These are phyloP conservation scores for Phytophthora cactorum DNA, from an alignment of 352 stramenopile species.

Conservation along the genomic window DNA sequence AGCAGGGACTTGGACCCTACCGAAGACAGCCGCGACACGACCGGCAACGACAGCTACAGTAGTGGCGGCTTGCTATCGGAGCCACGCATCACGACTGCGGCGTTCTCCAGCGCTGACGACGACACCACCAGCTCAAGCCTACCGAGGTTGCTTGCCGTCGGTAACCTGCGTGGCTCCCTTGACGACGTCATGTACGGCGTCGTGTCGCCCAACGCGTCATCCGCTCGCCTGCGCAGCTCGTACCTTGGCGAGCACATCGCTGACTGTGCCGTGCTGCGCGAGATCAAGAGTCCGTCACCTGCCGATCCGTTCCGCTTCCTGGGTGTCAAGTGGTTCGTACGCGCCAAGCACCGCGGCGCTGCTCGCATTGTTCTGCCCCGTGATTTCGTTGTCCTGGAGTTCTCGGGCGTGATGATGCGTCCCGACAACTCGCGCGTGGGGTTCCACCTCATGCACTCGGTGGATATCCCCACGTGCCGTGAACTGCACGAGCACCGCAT, in stretches of 20 bases:
- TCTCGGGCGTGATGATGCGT: conserved; percentile 54
- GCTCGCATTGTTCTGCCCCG: conserved; percentile 48
- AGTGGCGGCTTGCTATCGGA: conserved; percentile 24
- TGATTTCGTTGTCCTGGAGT: conserved; percentile 65
- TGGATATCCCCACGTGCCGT: conserved; percentile 45
- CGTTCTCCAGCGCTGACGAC: conserved; percentile 20
- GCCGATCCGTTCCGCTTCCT: conserved; percentile 59
- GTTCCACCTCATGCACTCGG: conserved; percentile 63
- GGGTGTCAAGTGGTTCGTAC: conserved; percentile 67
- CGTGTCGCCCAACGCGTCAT: conserved; percentile 43
- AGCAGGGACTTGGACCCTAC: conserved; percentile 20
- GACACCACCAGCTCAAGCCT: conserved; percentile 36
- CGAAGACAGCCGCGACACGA: conserved; percentile 31
- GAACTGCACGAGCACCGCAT: conserved; percentile 48
- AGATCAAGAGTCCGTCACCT: conserved; percentile 48
- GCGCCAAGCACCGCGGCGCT: conserved; percentile 39
- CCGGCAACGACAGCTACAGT: conserved; percentile 34
- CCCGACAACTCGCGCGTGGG: conserved; percentile 54
- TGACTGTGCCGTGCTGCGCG: conserved; percentile 49
- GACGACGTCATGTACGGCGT: conserved; percentile 73
- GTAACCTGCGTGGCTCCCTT: conserved; percentile 44
- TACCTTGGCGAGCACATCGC: conserved; percentile 60
- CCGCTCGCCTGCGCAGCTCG: conserved; percentile 46
- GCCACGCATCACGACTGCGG: conserved; percentile 29
- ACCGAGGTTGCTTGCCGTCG: conserved; percentile 49